Evolutionary conservation across 2,329 filamentous ascomycete species (phyloP), one percentile per base, ranked within the genome.

Genomic region (Alternaria sp.): DNA sequence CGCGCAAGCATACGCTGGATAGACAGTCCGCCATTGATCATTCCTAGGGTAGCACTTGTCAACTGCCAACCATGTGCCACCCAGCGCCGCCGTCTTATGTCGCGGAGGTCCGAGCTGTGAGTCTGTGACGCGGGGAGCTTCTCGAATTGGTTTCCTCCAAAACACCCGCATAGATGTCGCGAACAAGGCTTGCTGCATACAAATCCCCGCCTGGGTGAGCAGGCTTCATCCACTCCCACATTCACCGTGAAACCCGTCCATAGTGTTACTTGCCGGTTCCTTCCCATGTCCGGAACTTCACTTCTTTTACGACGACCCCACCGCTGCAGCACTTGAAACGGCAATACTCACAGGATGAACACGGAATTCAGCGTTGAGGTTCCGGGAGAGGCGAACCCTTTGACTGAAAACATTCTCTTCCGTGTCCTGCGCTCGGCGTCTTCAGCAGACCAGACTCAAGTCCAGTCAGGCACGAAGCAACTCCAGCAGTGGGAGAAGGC

Each of bases 301-400:
- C 45, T 29, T 41, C 13, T 28, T 28, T 44, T 44, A 36, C 33
- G 41, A 52, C 56, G 58, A 48, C 61, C 64, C 67, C 67, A 61
- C 66, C 57, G 62, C 60, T 21, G 42, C 58, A 34, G 41, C 46
- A 49, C 23, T 45, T 24, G 31, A 21, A 37, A 28, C 40, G n/a
- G 31, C 52, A 41, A 7, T 41, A 29, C 26, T 31, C 39, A 34
- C 50, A 54, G 50, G 34, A 78, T 78, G 76, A 65, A 74, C 41
- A 65, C 67, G 51, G 70, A 73, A 36, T 71, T 74, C 51, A 63
- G 67, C 33, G 66, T 67, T n/a, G 92, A 96, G 80, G 88, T 92
- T 59, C 85, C 91, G 6, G 93, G 90, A 65, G 92, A 95, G 80
- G 90, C 92, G 42, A 92, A 81, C 58, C 82, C 82, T 8, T 77